phyloP scores from a whole-genome alignment of 345 rosid genomes.

The Aquilaria yunnanensis region DNA sequence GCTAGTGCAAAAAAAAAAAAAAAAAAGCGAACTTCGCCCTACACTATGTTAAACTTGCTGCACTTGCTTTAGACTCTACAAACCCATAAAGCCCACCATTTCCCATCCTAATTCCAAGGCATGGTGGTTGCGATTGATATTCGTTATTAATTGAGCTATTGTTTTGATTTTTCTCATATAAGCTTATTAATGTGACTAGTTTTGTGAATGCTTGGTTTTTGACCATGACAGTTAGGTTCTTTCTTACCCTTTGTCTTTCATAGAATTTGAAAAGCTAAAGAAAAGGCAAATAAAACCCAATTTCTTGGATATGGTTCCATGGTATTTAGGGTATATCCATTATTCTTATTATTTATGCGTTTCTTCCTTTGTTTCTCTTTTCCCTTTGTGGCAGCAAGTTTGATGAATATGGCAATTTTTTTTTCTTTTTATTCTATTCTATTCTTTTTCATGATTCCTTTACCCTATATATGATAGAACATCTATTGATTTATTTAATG shows the following conservation, averaged over 20 bases:
- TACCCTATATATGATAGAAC: slow-evolving; percentile 60
- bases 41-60: too few relatives aligned
- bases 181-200: too few relatives aligned
- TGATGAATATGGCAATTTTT: too few relatives aligned
- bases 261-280: slow-evolving; percentile 72
- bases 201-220: slow-evolving; percentile 4
- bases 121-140: too few relatives aligned
- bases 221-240: slow-evolving; percentile 82
- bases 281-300: slow-evolving; percentile 85
- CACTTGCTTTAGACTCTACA: too few relatives aligned
- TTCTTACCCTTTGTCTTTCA: slow-evolving; percentile 77
- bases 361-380: background rate
- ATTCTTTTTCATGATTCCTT: slow-evolving; percentile 15
- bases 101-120: too few relatives aligned
- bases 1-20: too few relatives aligned
- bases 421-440: slow-evolving; percentile 4
- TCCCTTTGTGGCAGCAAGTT: background rate
- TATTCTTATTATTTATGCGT: slow-evolving; percentile 8
- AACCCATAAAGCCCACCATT: too few relatives aligned
- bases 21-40: too few relatives aligned
- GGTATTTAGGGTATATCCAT: slow-evolving; percentile 88
- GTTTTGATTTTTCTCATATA: too few relatives aligned
- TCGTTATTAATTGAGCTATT: too few relatives aligned
- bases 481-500: slow-evolving; percentile 94
- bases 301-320: slow-evolving; percentile 99